A percentile compares a stretch with the other conserved stretches of the same genome.
These are phyloP conservation scores for Penicillium turbatum DNA, from an alignment of 495 filamentous ascomycete species.

Conservation along the genomic window DNA sequence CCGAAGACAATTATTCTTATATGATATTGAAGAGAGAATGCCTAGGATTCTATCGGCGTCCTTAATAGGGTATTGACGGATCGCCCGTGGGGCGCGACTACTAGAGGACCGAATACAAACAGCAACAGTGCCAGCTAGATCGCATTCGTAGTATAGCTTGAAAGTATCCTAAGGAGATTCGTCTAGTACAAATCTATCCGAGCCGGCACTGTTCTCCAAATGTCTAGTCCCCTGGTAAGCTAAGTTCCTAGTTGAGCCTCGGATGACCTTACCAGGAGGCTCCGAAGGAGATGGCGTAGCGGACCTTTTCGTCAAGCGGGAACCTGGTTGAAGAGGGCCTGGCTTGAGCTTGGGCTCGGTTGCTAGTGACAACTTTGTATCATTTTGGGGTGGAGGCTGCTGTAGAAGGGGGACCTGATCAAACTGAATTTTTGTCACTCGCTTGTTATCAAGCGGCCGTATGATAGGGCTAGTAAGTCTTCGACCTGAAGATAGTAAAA, in stretches of 20 bases:
- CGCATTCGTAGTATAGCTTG: slow-evolving; percentile 13
- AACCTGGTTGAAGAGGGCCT: background rate
- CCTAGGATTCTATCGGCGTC: slow-evolving; percentile 9
- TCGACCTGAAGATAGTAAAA: too few relatives aligned
- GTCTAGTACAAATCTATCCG: slow-evolving; percentile 2
- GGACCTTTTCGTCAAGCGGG: background rate
- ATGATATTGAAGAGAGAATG: background rate
- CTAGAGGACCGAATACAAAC: slow-evolving; percentile 7
- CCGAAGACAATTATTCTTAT: slow-evolving; percentile 15
- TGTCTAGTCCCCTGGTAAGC: slow-evolving; percentile 3
- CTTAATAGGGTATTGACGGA: slow-evolving; percentile 8
- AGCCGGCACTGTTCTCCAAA: background rate
- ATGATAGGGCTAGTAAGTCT: too few relatives aligned
- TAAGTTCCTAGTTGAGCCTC: background rate
- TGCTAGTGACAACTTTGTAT: too few relatives aligned
- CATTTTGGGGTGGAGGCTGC: too few relatives aligned
- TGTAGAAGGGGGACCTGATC: too few relatives aligned
- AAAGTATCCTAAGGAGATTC: slow-evolving; percentile 16
- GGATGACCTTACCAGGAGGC: slow-evolving; percentile 4
- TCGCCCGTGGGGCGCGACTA: slow-evolving; percentile 2
- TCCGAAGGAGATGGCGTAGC: background rate
- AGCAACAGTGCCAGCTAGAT: slow-evolving; percentile 16
- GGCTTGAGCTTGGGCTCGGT: too few relatives aligned
- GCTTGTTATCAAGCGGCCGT: too few relatives aligned
- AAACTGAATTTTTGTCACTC: too few relatives aligned